Evolutionary conservation across 805 yeast genomes (phyloP).

Genomic region (Kurtzmaniella cleridarum): DNA sequence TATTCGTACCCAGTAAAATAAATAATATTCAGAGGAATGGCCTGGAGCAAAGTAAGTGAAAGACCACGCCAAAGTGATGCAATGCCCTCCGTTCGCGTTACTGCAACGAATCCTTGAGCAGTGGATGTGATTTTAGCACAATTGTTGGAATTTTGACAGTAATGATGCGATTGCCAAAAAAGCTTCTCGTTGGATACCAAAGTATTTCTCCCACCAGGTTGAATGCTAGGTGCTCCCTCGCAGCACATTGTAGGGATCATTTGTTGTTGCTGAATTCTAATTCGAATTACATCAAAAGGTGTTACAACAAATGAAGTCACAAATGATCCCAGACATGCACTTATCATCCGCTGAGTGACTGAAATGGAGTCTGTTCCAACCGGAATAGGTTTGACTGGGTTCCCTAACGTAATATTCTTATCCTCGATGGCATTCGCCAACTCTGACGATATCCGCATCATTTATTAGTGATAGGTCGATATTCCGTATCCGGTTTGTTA

Average conservation of each 20-base stretch:
- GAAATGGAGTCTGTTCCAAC: constrained; percentile 28
- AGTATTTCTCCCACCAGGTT: neutral
- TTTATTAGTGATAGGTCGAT: neutral
- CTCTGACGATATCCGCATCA: constrained; percentile 36
- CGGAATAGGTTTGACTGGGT: neutral
- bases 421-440: constrained; percentile 37
- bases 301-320: constrained; percentile 70
- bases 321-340: constrained; percentile 74
- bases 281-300: constrained; percentile 76
- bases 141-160: constrained; percentile 29
- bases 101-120: constrained; percentile 62
- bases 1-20: constrained; percentile 93
- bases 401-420: constrained; percentile 11
- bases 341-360: constrained; percentile 60
- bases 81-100: constrained; percentile 68
- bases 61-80: constrained; percentile 85
- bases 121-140: constrained; percentile 63
- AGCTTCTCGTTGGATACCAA: constrained; percentile 16
- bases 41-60: constrained; percentile 76
- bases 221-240: constrained; percentile 17
- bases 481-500: no score
- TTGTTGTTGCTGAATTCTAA: constrained; percentile 74
- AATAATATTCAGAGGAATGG: constrained; percentile 87
- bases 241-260: constrained; percentile 31
- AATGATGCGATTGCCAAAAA: constrained; percentile 31